Evolutionary conservation across 2,329 filamentous ascomycete genomes (phyloP).

Genomic region (Neofusicoccum sp.): DNA sequence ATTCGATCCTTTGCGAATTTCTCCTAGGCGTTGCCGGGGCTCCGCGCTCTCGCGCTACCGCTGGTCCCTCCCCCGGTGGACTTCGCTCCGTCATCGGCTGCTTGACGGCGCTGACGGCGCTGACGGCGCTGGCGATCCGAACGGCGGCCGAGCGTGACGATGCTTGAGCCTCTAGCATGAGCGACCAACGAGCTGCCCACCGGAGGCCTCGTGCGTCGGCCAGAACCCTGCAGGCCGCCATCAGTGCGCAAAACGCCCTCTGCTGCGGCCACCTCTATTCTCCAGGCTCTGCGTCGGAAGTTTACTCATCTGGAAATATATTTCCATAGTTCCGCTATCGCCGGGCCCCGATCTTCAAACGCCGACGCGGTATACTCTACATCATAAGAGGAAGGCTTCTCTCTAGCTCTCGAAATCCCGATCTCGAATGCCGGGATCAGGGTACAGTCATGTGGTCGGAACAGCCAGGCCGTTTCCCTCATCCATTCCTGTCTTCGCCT

Average conservation of each 20-base stretch:
- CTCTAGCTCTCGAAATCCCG: not conserved
- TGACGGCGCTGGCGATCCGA: slow-evolving; percentile 3
- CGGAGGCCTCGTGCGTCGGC: slow-evolving; percentile 7
- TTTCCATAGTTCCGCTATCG: slow-evolving; percentile 12
- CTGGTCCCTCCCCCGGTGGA: not conserved
- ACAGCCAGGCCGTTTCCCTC: not conserved
- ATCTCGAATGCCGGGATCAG: too few species aligned
- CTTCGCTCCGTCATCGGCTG: slow-evolving; percentile 10
- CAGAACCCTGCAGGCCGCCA: slow-evolving; percentile 2
- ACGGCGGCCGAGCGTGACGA: slow-evolving; percentile 9
- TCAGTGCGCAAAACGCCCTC: not conserved
- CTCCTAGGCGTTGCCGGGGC: not conserved
- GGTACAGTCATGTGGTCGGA: too few species aligned
- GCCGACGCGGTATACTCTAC: not conserved
- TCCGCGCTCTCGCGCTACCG: too few species aligned
- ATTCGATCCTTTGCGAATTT: not conserved
- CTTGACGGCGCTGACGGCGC: too few species aligned
- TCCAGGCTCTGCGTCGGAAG: not conserved
- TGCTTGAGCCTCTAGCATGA: slow-evolving; percentile 8
- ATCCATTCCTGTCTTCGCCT: not conserved
- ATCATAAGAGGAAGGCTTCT: not conserved
- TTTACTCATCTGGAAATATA: not conserved
- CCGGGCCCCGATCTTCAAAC: not conserved
- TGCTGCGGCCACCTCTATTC: slow-evolving; percentile 2
- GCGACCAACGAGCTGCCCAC: slow-evolving; percentile 5